phyloP scores from a whole-genome alignment of 306 rosid species.

The Quercus engelmannii region DNA sequence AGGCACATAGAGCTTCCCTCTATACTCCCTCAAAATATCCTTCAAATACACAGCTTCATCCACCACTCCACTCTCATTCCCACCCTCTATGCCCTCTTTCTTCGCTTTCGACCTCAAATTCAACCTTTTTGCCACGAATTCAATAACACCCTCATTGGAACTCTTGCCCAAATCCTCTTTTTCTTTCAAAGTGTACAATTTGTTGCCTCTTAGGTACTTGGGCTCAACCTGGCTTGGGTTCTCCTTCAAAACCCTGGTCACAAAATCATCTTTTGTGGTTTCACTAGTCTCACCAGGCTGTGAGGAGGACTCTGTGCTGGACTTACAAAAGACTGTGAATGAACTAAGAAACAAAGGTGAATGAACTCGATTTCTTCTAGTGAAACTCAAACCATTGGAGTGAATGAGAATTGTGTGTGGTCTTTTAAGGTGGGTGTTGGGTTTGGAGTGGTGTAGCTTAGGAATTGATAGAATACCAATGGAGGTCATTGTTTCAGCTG shows the following conservation, averaged over 20 bases:
- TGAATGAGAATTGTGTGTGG: slow-evolving; percentile 8
- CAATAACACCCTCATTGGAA: slow-evolving; percentile 33
- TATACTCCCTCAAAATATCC: slow-evolving; percentile 79
- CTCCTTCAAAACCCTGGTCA: slow-evolving; percentile 76
- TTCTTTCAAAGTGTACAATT: slow-evolving; percentile 62
- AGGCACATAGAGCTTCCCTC: slow-evolving; percentile 92
- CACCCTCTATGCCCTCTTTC: slow-evolving; percentile 32
- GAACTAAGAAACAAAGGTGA: slow-evolving; percentile 33
- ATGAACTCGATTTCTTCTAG: slow-evolving; percentile 22
- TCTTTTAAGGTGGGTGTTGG: slow-evolving; percentile 31
- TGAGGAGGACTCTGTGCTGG: slow-evolving; percentile 33
- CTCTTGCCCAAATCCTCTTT: slow-evolving; percentile 49
- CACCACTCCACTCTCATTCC: slow-evolving; percentile 24
- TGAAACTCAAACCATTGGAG: slow-evolving; percentile 27
- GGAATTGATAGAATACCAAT: slow-evolving; percentile 52
- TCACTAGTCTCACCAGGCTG: slow-evolving; percentile 20
- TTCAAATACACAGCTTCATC: slow-evolving; percentile 65
- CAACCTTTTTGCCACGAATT: slow-evolving; percentile 45
- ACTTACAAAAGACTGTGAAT: slow-evolving; percentile 42
- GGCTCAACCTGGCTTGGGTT: slow-evolving; percentile 93
- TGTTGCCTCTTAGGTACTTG: slow-evolving; percentile 65
- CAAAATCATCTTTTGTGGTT: slow-evolving; percentile 58
- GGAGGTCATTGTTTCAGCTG: slow-evolving; percentile 41
- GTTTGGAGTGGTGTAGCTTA: slow-evolving; percentile 44
- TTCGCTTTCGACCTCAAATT: slow-evolving; percentile 30